Conservation (phyloP, 768 basidiomycete genomes). For the Ephemerocybe angulata region DNA sequence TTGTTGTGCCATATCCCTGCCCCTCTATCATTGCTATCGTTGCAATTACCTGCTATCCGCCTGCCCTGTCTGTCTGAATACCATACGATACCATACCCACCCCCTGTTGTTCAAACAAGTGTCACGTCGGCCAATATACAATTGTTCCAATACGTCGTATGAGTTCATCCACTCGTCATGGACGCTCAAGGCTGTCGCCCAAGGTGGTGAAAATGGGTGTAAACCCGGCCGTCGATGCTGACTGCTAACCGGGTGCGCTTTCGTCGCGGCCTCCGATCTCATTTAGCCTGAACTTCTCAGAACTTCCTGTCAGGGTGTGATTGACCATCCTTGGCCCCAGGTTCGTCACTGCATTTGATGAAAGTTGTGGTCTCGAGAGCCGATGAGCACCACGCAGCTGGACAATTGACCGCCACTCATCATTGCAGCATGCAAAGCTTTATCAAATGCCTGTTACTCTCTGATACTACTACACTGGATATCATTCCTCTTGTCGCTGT, state of each 20-base stretch:
- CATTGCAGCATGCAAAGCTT: background rate
- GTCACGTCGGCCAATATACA: constrained; percentile 1
- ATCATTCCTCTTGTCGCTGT: background rate
- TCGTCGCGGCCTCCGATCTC: no score
- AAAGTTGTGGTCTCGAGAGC: background rate
- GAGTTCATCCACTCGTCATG: no score
- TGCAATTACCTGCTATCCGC: constrained; percentile 3
- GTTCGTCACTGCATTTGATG: background rate
- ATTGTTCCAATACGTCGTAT: no score
- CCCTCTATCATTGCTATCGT: constrained; percentile 2
- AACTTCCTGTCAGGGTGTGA: no score
- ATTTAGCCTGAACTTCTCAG: no score
- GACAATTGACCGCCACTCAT: background rate
- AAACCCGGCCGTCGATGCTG: no score
- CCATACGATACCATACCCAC: constrained; percentile 2
- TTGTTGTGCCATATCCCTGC: background rate
- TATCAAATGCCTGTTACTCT: background rate
- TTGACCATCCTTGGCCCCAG: background rate
- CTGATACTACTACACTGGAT: background rate
- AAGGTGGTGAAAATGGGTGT: no score
- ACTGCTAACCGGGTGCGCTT: no score
- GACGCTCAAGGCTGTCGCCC: no score
- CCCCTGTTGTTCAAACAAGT: background rate
- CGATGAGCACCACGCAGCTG: background rate
- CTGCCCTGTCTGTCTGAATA: constrained; percentile 5